Percentiles rank a stretch among this genome's conserved stretches.
Evolutionary conservation across 768 basidiomycete genomes (phyloP).

Genomic region (Coprinopsis cinerea): DNA sequence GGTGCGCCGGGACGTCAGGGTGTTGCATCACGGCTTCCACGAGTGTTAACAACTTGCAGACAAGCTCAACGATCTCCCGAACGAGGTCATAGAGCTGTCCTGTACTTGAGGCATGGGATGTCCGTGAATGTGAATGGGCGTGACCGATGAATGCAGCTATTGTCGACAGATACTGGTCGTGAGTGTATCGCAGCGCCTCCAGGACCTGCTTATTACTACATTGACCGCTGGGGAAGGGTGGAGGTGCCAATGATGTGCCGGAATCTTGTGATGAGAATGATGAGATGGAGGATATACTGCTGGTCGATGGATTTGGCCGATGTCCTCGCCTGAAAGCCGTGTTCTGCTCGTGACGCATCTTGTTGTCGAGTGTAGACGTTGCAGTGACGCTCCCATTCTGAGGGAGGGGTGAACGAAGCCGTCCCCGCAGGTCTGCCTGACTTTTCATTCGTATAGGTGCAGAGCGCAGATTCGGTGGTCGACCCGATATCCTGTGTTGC

Average conservation of each 20-base stretch:
- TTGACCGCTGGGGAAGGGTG: slow-evolving; percentile 69
- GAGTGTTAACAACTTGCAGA: slow-evolving; percentile 84
- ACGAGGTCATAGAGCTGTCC: slow-evolving; percentile 93
- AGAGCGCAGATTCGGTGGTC: slow-evolving; percentile 15
- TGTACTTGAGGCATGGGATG: slow-evolving; percentile 88
- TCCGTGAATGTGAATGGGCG: slow-evolving; percentile 86
- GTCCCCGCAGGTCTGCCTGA: slow-evolving; percentile 12
- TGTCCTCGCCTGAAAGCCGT: slow-evolving; percentile 28
- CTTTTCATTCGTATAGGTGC: slow-evolving; percentile 12
- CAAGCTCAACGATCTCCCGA: slow-evolving; percentile 90
- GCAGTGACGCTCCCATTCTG: slow-evolving; percentile 8
- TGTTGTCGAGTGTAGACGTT: background rate
- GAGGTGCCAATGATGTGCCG: slow-evolving; percentile 32
- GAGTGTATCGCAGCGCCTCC: slow-evolving; percentile 74
- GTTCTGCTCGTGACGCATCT: slow-evolving; percentile 2
- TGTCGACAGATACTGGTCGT: slow-evolving; percentile 87
- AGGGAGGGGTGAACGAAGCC: slow-evolving; percentile 3
- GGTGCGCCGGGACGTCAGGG: slow-evolving; percentile 58
- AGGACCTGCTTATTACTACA: slow-evolving; percentile 63
- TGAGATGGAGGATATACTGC: slow-evolving; percentile 69
- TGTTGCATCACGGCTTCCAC: slow-evolving; percentile 85
- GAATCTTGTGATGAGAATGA: slow-evolving; percentile 63
- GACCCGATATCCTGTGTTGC: slow-evolving; percentile 20
- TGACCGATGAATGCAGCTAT: slow-evolving; percentile 98
- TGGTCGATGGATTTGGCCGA: slow-evolving; percentile 48